Conservation (phyloP, 2,329 filamentous ascomycete genomes). For the Aureobasidium sp. region DNA sequence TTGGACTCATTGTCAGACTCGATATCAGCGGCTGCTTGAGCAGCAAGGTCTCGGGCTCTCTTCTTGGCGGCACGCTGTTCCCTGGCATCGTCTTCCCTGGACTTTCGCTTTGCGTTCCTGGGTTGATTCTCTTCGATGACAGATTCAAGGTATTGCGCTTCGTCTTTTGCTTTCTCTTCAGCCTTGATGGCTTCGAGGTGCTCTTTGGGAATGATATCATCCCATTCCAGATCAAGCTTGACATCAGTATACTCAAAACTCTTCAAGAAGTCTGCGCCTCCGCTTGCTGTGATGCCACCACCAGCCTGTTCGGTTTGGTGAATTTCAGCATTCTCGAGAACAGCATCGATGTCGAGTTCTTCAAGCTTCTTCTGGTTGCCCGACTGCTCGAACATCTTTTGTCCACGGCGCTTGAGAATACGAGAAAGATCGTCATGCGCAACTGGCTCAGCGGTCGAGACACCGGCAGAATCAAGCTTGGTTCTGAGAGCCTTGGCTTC, state of each 20-base stretch:
- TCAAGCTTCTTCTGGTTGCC: conserved; percentile 95
- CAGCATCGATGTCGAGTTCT: conserved; percentile 93
- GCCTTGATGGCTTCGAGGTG: conserved; percentile 82
- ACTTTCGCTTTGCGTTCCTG: conserved; percentile 52
- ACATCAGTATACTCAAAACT: conserved; percentile 92
- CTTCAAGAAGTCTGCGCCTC: conserved; percentile 90
- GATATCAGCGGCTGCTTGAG: conserved; percentile 51
- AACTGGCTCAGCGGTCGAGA: conserved; percentile 62
- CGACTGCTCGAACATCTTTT: conserved; percentile 97
- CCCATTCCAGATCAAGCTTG: conserved; percentile 94
- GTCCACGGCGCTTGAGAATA: conserved; percentile 94
- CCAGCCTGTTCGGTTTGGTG: conserved; percentile 94
- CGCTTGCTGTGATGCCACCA: conserved; percentile 88
- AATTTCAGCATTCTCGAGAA: conserved; percentile 92
- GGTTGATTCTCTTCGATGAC: conserved; percentile 80
- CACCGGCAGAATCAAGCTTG: conserved; percentile 60
- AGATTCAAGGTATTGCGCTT: conserved; percentile 74
- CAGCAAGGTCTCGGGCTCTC: conserved; percentile 59
- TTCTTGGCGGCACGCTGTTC: conserved; percentile 64
- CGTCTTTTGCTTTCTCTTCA: conserved; percentile 75
- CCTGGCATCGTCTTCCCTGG: conserved; percentile 54
- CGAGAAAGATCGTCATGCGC: conserved; percentile 92
- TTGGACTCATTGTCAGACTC: conserved; percentile 36
- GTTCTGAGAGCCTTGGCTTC: conserved; percentile 75
- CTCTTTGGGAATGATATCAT: conserved; percentile 94